Percentiles rank a stretch among this genome's conserved stretches.
Conservation (phyloP, 2,329 filamentous ascomycete species). For the Venturia nashicola region DNA sequence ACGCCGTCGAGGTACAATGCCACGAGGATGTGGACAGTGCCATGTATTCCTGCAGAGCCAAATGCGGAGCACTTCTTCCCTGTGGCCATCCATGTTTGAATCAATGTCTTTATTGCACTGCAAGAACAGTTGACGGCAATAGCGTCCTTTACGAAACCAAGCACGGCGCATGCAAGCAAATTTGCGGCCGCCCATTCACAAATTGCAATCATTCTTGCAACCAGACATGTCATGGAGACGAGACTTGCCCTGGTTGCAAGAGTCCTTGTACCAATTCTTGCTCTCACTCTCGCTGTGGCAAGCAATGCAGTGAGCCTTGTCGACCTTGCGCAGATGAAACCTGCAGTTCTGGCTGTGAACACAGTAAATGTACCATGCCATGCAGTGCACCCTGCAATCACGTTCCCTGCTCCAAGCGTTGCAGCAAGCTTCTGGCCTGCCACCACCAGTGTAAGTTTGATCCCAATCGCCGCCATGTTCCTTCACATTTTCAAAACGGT, state of each 20-base stretch:
- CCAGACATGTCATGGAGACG: slow-evolving; percentile 15
- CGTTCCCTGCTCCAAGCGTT: slow-evolving; percentile 20
- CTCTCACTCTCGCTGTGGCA: slow-evolving; percentile 17
- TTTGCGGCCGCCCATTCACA: slow-evolving; percentile 17
- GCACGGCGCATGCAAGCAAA: slow-evolving; percentile 14
- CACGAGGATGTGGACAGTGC: slow-evolving; percentile 5
- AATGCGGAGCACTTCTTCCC: slow-evolving; percentile 7
- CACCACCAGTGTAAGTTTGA: slow-evolving; percentile 18
- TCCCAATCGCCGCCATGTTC: not conserved
- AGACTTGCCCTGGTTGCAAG: not conserved
- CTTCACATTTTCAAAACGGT: not conserved
- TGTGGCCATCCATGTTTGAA: slow-evolving; percentile 14
- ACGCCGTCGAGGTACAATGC: slow-evolving; percentile 11
- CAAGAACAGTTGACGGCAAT: not conserved
- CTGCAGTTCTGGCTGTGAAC: slow-evolving; percentile 24
- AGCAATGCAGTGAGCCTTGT: slow-evolving; percentile 21
- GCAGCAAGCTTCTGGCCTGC: slow-evolving; percentile 17
- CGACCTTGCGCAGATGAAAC: slow-evolving; percentile 20
- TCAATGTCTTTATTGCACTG: slow-evolving; percentile 4
- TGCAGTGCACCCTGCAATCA: slow-evolving; percentile 22
- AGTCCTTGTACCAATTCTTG: slow-evolving; percentile 16
- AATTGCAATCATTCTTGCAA: slow-evolving; percentile 21
- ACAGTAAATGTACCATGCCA: slow-evolving; percentile 22
- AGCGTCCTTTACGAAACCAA: not conserved
- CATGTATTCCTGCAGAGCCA: slow-evolving; percentile 10